Base-by-base conservation (phyloP, 177 flowering plant species). In the Vitis hybrid region DNA sequence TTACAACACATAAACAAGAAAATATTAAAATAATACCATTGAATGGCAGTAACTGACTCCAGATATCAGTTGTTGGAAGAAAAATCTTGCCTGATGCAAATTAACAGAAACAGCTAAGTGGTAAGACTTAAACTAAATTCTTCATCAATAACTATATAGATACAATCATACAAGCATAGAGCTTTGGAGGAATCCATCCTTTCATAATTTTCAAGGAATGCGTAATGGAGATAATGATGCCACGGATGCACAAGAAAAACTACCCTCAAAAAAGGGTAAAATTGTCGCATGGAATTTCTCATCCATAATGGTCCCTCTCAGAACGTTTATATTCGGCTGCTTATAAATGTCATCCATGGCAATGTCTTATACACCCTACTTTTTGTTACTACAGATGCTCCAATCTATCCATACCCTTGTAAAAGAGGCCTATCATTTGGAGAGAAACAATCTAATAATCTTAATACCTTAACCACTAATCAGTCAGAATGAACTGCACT, bases 11-110 rank as follows among this genome's bases (percentile, higher is more conserved):
- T 64, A 39, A 60, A 48, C 14, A 14, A 65, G 13, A 33, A 73
- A 60, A 51, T 13, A 0, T 13, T 16, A 11, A 51, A 13, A 48
- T 57, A 56, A 56, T 73, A 87, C 91, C 89, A 86, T 88, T n/a
- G 89, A 78, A 72, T 85, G 89, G 59, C 93, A 89, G 70, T 86
- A 88, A 75, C 89, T 86, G 76, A 88, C 88, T 72, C 92, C 90
- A 29, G 89, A 88, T 65, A 88, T 80, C 66, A 88, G 81, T 69
- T 88, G 92, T 75, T 85, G 92, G 65, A 88, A 88, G 82, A 85
- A 88, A 70, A 83, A 88, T 75, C 92, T 85, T 19, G 86, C 90
- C 90, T 88, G 87, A 61, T 64, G 48, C 62, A 71, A 57, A 67
- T 2, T 10, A 31, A 70, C 7, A 65, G 51, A 48, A 63, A 65